Evolutionary conservation across 352 stramenopile genomes (phyloP), one percentile per base, ranked within the genome.

Genomic region (Phytophthora pisi): DNA sequence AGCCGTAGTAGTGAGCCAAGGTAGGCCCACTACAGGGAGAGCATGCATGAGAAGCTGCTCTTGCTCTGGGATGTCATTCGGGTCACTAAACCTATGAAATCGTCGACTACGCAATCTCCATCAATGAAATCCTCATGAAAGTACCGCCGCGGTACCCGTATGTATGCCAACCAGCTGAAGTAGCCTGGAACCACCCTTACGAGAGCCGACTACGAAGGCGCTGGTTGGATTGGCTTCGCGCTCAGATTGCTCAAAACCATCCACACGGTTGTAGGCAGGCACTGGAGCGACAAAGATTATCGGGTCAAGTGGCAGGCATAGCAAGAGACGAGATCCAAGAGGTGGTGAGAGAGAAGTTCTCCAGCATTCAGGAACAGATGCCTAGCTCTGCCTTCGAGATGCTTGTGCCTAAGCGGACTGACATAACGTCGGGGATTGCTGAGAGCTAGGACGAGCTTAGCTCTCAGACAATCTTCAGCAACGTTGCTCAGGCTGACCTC

Each of bases 111-210:
- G 56, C 56, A 1, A 10, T 4, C 1, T 47, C 56, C 26, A 54
- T 62, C 26, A 55, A 53, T 16, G 42, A 53, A 9, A 8, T 61
- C 4, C n/a, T 61, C 3, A 51, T 34, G 8, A 61, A 61, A 18
- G 51, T 61, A 4, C 54, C 54, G n/a, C 54, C 54, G 3, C 6
- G 38, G 5, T 60, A 40, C 15, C 51, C 53, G 3, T 60, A 51
- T 23, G 53, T 60, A 10, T 60, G 53, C 5, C 55, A 61, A 15
- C 40, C 55, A n/a, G 55, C 55, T 0, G 42, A 61, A 23, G 28
- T 61, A 4, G 38, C 55, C 2, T 61, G 55, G 40, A 52, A 61
- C n/a, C n/a, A 53, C 7, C 38, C 51, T 7, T 58, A 47, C 13
- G 36, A 58, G 7, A 31, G 30, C n/a, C 5, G 16, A 28, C 51